Evolutionary conservation across 2,329 filamentous ascomycete species (phyloP).

Genomic region (Chrysoporthe cubensis): DNA sequence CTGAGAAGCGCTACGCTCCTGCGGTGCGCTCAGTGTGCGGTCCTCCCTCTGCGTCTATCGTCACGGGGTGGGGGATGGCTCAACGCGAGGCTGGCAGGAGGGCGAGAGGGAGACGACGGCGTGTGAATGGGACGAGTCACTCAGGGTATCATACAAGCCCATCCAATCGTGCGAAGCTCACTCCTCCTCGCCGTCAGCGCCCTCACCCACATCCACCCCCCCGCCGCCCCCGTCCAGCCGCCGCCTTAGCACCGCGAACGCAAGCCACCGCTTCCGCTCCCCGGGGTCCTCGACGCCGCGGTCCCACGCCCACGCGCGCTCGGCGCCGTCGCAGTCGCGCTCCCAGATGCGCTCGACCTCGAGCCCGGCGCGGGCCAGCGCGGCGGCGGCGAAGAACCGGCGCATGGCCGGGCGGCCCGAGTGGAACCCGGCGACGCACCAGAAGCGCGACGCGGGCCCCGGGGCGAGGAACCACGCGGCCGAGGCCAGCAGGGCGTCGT

Average conservation of each 20-base stretch:
- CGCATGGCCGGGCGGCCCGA: slow-evolving; percentile 68
- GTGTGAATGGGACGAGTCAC: too few species aligned
- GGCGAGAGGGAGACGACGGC: too few species aligned
- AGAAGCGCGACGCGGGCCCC: slow-evolving; percentile 53
- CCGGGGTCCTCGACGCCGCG: slow-evolving; percentile 64
- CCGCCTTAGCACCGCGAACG: slow-evolving; percentile 58
- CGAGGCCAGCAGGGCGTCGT: slow-evolving; percentile 66
- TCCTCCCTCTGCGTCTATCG: too few species aligned
- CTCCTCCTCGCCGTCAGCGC: too few species aligned
- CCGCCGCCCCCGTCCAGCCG: slow-evolving; percentile 13
- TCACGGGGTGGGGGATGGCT: too few species aligned
- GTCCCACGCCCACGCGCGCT: slow-evolving; percentile 65
- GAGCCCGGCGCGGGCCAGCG: slow-evolving; percentile 54
- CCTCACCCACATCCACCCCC: too few species aligned
- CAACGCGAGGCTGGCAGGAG: too few species aligned
- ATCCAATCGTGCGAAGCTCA: too few species aligned
- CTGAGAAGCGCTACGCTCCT: too few species aligned
- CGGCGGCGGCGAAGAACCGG: slow-evolving; percentile 62
- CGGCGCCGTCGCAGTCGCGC: slow-evolving; percentile 66
- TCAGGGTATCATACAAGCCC: too few species aligned
- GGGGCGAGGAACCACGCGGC: slow-evolving; percentile 64
- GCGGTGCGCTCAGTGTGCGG: too few species aligned
- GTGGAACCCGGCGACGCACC: slow-evolving; percentile 74
- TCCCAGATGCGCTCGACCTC: slow-evolving; percentile 70
- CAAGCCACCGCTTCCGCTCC: slow-evolving; percentile 72